Base-by-base conservation (phyloP, 805 yeast genomes). In the Ascoidea tarda region DNA sequence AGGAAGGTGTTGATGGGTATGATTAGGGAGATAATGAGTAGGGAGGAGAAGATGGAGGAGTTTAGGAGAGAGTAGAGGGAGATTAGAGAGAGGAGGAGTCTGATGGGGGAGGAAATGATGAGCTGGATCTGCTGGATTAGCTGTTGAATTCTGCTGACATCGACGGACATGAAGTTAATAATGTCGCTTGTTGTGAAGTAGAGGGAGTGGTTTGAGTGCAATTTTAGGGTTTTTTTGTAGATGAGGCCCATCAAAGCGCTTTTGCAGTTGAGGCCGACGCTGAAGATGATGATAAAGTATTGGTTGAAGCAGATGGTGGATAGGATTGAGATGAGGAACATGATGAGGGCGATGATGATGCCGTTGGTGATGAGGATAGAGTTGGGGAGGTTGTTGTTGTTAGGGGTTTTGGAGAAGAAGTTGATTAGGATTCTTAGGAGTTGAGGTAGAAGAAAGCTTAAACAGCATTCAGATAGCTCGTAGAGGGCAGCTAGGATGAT, bases 121-220 rank as follows among this genome's bases (percentile, higher is more conserved):
- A 74, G 70, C 57, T 78, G 83, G 32, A 81, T 66, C 55, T 76
- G 74, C 49, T 71, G 71, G 16, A 78, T 65, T 51, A 84, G 66
- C 44, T 78, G 79, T 61, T 81, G 85, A 38, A 87, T 67, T 56
- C 84, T 71, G 50, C 69, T 69, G 8, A 85, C 81, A 68, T 88
- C 96, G 38, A 85, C 88, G n/a, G 91, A 77, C 72, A 86, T 76
- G 60, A 83, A 72, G 60, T 86, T 87, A 57, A 87, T 75, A 51
- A 88, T 84, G 58, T 86, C 95, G 57, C 95, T 95, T 1, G 90
- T 76, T 1, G 87, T 67, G 57, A 75, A 69, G n/a, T 73, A 70
- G 33, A 73, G 72, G 55, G 82, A 75, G 5, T 87, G 77, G 49
- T 79, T 82, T 5, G 79, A 75, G 1, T 95, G 80, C 14, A 89